Evolutionary conservation across 768 basidiomycete genomes (phyloP), one percentile per base, ranked within the genome.

Genomic region (Amanita inopinata): DNA sequence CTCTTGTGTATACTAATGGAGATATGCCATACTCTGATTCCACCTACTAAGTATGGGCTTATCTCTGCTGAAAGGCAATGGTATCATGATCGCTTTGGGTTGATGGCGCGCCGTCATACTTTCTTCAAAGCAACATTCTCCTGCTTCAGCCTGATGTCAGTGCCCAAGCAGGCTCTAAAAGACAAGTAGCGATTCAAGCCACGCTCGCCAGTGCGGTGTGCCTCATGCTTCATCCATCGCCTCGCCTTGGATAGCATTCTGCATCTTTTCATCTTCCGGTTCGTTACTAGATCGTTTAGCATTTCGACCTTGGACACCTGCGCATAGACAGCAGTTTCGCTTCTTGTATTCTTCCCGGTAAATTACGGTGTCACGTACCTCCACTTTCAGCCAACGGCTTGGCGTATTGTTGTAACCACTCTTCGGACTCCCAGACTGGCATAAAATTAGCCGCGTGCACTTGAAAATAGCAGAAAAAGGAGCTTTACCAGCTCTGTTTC

Each of bases 361-460:
- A 33, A 20, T 28, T 40, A 20, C 35, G 24, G 18, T 9, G 28
- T 17, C 14, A 57, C 67, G 45, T 47, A 80, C 86, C 86, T 63
- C 83, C 85, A 51, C 80, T 80, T 51, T 81, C 71, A 9, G 76
- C 72, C 37, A 85, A 63, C 8, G 87, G 84, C 54, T 90, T 87
- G 2, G 83, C 80, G 58, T 93, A 69, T 53, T 83, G 70, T 58
- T 78, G 66, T 22, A 94, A 64, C 92, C 92, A 97, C 48, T 96
- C 91, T 61, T 97, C 93, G 0, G 86, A 83, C 56, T 92, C 88
- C 93, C 93, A 97, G 50, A 97, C 92, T 94, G 54, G 6, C 43
- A n/a, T 38, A 32, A 12, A 14, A 12, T 44, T 27, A 36, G 35
- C n/a, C n/a, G 27, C 27, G n/a, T 28, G n/a, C n/a, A 30, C 24